phyloP scores from a whole-genome alignment of 805 yeast species.

The Candida easanensis region DNA sequence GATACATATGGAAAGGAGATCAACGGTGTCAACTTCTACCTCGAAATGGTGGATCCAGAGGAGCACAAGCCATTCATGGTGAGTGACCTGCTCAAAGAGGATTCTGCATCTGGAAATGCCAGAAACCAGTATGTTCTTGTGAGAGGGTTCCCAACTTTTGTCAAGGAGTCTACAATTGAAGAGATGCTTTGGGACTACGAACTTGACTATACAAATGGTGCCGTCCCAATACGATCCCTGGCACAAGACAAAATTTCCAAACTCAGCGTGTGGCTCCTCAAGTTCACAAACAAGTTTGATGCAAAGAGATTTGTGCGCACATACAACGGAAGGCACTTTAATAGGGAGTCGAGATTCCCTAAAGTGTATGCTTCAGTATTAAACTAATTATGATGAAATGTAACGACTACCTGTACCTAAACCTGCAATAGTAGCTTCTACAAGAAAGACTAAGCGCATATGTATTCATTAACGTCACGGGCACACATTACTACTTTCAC shows the following conservation, averaged over 20 bases:
- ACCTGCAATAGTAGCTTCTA: too few relatives aligned
- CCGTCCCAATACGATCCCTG: constrained; percentile 13
- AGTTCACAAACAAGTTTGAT: constrained; percentile 43
- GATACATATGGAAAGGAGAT: constrained; percentile 48
- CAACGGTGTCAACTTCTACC: constrained; percentile 47
- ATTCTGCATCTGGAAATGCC: not conserved
- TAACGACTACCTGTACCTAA: too few relatives aligned
- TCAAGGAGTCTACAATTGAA: constrained; percentile 35
- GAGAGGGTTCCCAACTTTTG: constrained; percentile 45
- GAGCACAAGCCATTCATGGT: constrained; percentile 5
- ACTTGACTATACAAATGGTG: constrained; percentile 30
- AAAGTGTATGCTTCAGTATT: constrained; percentile 29
- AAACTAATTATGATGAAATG: too few relatives aligned
- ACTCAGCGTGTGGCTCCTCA: constrained; percentile 32
- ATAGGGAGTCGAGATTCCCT: constrained; percentile 28
- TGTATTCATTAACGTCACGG: too few relatives aligned
- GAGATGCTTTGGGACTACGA: constrained; percentile 49
- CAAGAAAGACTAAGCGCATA: too few relatives aligned
- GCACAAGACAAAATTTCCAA: constrained; percentile 12
- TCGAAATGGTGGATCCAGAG: constrained; percentile 41
- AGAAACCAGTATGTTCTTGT: constrained; percentile 36
- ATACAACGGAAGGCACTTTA: constrained; percentile 45
- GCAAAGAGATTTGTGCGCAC: constrained; percentile 51
- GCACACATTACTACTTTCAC: too few relatives aligned
- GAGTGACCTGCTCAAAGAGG: not conserved